A percentile compares a stretch with the other conserved stretches of the same genome.
Evolutionary conservation across 495 filamentous ascomycete species (phyloP).

Genomic region (Podospora bellae-mahoneyi): DNA sequence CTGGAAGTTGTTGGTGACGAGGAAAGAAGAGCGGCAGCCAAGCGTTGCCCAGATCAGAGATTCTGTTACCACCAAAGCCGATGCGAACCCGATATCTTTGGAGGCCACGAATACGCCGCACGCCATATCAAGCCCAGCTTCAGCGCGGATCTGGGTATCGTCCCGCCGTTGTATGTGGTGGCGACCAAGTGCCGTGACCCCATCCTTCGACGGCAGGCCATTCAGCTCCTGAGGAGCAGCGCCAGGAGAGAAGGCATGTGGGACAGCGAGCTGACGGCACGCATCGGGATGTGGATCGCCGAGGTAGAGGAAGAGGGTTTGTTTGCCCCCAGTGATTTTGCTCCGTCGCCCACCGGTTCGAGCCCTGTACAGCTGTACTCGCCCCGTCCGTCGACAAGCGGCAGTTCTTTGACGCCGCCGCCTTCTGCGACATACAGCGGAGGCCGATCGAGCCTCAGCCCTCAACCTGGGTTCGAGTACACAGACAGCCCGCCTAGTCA

Average conservation of each 20-base stretch:
- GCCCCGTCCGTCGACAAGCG: constrained; percentile 27
- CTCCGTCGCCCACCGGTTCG: constrained; percentile 24
- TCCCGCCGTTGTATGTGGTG: constrained; percentile 53
- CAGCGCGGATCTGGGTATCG: constrained; percentile 53
- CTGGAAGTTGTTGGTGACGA: constrained; percentile 49
- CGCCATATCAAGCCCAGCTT: constrained; percentile 51
- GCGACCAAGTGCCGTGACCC: constrained; percentile 59
- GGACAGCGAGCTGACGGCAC: constrained; percentile 56
- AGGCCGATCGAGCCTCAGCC: constrained; percentile 7
- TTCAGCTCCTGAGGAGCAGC: constrained; percentile 50
- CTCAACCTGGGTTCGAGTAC: constrained; percentile 27
- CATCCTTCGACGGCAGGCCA: constrained; percentile 51
- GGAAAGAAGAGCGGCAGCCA: constrained; percentile 44
- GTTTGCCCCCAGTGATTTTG: constrained; percentile 1
- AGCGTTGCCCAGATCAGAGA: constrained; percentile 41
- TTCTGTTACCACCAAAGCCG: constrained; percentile 42
- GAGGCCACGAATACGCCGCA: constrained; percentile 41
- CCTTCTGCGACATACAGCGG: constrained; percentile 13
- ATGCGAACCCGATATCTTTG: constrained; percentile 39
- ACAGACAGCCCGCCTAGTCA: not conserved
- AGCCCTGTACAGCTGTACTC: constrained; percentile 32
- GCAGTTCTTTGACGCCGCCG: constrained; percentile 12
- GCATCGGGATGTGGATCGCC: constrained; percentile 53
- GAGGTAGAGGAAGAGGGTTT: constrained; percentile 51
- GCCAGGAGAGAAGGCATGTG: constrained; percentile 61